Evolutionary conservation across 169 alveolate genomes (phyloP).

Genomic region (Theileria parva): DNA sequence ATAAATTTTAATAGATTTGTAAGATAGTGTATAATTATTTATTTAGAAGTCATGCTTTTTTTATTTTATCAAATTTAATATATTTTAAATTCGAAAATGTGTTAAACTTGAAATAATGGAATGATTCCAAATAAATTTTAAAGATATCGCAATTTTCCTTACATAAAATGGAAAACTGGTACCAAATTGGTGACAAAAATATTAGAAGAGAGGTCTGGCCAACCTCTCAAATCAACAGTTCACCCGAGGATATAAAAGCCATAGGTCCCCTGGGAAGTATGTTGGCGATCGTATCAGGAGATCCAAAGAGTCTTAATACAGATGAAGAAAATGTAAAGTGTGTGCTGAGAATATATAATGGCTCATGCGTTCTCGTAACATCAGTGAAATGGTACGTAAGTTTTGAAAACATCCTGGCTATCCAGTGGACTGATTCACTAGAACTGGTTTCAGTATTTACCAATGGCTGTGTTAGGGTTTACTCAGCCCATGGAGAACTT

Average conservation of each 20-base stretch:
- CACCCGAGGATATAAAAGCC: conserved; percentile 42
- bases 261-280: conserved; percentile 60
- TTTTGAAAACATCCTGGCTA: conserved; percentile 35
- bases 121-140: background rate
- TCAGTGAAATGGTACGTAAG: conserved; percentile 54
- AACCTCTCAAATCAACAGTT: conserved; percentile 18
- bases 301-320: background rate
- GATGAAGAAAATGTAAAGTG: conserved; percentile 43
- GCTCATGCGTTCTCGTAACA: conserved; percentile 36
- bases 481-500: conserved; percentile 59
- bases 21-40: background rate
- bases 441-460: conserved; percentile 44
- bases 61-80: no score
- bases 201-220: conserved; percentile 40
- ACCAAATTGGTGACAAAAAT: conserved; percentile 23
- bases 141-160: background rate
- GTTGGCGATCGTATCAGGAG: conserved; percentile 46
- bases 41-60: background rate
- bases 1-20: background rate
- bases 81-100: background rate
- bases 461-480: conserved; percentile 62
- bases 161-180: conserved; percentile 28
- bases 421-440: conserved; percentile 54
- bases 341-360: conserved; percentile 45
- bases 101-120: background rate